These are phyloP conservation scores for Metschnikowia peoriensis DNA, from an alignment of 805 yeast genomes.

Conservation along the genomic window DNA sequence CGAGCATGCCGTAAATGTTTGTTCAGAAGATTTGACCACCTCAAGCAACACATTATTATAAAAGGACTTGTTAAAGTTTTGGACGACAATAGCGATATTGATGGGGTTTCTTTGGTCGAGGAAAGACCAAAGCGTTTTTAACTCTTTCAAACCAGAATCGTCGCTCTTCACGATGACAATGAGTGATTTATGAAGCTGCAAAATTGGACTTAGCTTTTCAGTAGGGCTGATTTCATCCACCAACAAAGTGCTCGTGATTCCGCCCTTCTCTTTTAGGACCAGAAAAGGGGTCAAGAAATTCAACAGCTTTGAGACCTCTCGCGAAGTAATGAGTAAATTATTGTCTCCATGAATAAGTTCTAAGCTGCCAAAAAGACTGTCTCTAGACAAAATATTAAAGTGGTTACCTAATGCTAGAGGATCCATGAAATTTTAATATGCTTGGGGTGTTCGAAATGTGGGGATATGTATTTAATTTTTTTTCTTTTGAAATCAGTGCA, in stretches of 20 bases:
- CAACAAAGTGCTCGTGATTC: conserved; percentile 31
- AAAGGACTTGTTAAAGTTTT: conserved; percentile 35
- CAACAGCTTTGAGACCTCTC: conserved; percentile 45
- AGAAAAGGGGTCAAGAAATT: conserved; percentile 58
- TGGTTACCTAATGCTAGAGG: conserved; percentile 1
- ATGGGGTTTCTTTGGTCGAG: conserved; percentile 9
- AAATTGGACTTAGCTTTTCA: conserved; percentile 1
- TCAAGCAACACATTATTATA: conserved; percentile 30
- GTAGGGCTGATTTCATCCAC: conserved; percentile 11
- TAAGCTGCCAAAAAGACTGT: conserved; percentile 22
- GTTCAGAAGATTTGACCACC: conserved; percentile 14
- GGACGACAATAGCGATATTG: conserved; percentile 29
- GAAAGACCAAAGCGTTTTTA: conserved; percentile 9
- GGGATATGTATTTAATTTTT: not conserved
- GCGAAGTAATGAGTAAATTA: conserved; percentile 40
- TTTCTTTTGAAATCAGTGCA: not conserved
- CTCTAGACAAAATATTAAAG: conserved; percentile 21
- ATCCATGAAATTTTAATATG: not conserved
- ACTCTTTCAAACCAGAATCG: conserved; percentile 4
- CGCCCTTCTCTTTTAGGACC: conserved; percentile 46
- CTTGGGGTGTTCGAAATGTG: not conserved
- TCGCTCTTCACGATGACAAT: conserved; percentile 7
- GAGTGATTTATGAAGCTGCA: conserved; percentile 5
- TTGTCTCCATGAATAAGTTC: conserved; percentile 24
- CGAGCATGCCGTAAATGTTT: conserved; percentile 16